Percentiles rank a stretch among this genome's conserved stretches.
These are phyloP conservation scores for Eragrostis nindensis DNA, from an alignment of 176 grass and related monocot species.

Conservation along the genomic window DNA sequence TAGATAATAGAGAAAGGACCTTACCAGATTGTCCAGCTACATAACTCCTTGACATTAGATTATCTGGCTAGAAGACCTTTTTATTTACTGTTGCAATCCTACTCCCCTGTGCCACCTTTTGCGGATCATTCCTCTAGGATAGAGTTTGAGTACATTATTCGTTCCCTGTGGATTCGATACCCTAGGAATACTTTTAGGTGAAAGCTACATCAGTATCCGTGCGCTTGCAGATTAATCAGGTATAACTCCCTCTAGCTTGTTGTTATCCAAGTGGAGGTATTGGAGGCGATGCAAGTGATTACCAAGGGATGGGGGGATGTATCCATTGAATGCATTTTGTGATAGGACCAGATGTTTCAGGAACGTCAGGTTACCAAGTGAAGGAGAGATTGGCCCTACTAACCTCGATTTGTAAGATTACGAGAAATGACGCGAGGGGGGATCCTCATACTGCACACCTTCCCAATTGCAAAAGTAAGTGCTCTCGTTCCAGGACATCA, in stretches of 20 bases:
- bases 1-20: no score
- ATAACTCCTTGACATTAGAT: no score
- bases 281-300: not conserved
- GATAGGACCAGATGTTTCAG: not conserved
- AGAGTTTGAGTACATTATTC: no score
- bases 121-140: no score
- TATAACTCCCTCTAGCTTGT: constrained; percentile 13
- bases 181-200: no score
- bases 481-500: constrained; percentile 54
- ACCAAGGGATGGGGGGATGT: constrained; percentile 42
- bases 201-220: no score
- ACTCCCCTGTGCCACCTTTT: no score
- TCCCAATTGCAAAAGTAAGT: constrained; percentile 45
- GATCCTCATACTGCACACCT: constrained; percentile 14
- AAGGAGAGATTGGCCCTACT: constrained; percentile 36
- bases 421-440: constrained; percentile 16
- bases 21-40: no score
- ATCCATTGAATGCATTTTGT: constrained; percentile 8
- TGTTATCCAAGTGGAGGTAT: not conserved
- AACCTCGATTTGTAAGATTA: constrained; percentile 29
- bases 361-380: constrained; percentile 39
- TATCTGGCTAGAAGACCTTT: no score
- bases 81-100: no score
- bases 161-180: no score
- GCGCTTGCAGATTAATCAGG: no score